Percentiles rank a stretch among this genome's conserved stretches.
phyloP scores from a whole-genome alignment of 148 eudicot species.

The Selenicereus undatus region DNA sequence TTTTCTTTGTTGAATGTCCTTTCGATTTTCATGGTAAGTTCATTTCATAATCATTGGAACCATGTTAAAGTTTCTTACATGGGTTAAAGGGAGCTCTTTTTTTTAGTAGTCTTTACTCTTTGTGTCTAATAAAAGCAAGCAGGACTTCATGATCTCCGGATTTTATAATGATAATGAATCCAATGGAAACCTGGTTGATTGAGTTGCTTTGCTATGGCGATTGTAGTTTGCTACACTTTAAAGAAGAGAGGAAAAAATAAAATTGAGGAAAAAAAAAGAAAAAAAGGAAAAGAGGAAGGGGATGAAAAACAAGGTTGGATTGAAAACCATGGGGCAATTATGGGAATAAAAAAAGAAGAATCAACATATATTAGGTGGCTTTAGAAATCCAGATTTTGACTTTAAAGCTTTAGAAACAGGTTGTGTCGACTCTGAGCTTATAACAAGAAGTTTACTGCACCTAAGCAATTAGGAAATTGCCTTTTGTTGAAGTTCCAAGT shows the following conservation, averaged over 20 bases:
- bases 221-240: not conserved
- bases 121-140: not conserved
- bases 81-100: not conserved
- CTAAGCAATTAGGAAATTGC: slow-evolving; percentile 18
- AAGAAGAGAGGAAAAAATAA: not conserved
- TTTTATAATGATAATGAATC: not conserved
- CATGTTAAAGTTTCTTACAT: not conserved
- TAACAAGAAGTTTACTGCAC: not conserved
- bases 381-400: slow-evolving; percentile 29
- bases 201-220: not conserved
- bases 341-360: not conserved
- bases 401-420: not conserved
- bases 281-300: not conserved
- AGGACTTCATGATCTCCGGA: not conserved
- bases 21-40: not conserved
- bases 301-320: too few species aligned
- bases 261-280: too few species aligned
- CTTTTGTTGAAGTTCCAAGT: slow-evolving; percentile 47
- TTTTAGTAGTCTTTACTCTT: not conserved
- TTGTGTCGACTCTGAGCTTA: not conserved
- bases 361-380: slow-evolving; percentile 25
- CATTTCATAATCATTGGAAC: not conserved
- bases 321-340: too few species aligned
- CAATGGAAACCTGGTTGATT: not conserved
- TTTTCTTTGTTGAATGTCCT: not conserved